Evolutionary conservation across 2,329 filamentous ascomycete species (phyloP).

Genomic region (Arthrobotrys conoides): DNA sequence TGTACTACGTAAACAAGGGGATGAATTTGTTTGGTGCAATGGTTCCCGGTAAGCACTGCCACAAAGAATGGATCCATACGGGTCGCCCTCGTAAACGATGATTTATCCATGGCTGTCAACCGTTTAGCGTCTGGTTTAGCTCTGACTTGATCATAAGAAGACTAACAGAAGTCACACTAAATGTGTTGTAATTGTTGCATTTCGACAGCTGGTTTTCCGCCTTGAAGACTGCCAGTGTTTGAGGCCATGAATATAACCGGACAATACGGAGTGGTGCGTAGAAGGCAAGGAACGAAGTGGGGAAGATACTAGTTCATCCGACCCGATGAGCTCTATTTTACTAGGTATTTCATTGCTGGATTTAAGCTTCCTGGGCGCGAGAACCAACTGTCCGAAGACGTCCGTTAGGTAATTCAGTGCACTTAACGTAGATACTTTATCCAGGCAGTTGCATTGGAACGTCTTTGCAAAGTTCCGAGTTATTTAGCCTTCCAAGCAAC

Average conservation of each 20-base stretch:
- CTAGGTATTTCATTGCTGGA: neutral
- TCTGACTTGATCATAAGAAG: neutral
- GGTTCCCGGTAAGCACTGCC: slow-evolving; percentile 7
- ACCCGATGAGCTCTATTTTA: neutral
- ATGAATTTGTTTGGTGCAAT: neutral
- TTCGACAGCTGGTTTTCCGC: neutral
- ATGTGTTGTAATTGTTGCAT: slow-evolving; percentile 16
- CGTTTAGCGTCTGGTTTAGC: neutral
- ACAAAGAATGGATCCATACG: neutral
- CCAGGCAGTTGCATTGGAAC: no score
- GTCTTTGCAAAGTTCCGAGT: neutral
- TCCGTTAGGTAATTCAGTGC: neutral
- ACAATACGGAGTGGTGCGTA: neutral
- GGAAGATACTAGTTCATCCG: neutral
- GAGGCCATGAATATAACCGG: slow-evolving; percentile 22
- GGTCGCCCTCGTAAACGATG: neutral
- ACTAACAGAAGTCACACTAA: no score
- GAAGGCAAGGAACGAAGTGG: neutral
- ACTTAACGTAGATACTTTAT: no score
- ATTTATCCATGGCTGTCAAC: slow-evolving; percentile 9
- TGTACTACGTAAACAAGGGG: neutral
- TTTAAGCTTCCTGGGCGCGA: slow-evolving; percentile 22
- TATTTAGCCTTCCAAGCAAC: slow-evolving; percentile 6
- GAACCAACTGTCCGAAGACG: neutral
- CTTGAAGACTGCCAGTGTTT: slow-evolving; percentile 25